These are phyloP conservation scores for Suillus weaverae DNA, from an alignment of 768 basidiomycete genomes.

Conservation along the genomic window DNA sequence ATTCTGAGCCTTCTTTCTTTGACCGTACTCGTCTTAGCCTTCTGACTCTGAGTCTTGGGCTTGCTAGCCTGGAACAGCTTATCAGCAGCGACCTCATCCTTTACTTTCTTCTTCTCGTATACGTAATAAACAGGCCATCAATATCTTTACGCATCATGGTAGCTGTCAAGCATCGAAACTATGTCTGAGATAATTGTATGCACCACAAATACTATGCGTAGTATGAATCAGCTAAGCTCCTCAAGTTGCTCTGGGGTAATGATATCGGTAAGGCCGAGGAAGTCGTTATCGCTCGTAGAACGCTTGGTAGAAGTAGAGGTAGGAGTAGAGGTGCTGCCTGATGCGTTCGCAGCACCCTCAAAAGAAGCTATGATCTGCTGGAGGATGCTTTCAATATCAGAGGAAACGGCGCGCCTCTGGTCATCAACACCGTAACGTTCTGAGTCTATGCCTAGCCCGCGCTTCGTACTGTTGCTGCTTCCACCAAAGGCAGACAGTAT, in stretches of 20 bases:
- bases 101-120: slow-evolving; percentile 22
- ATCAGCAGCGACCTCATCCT: slow-evolving; percentile 49
- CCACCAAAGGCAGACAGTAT: not conserved
- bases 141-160: not conserved
- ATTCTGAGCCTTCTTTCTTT: slow-evolving; percentile 20
- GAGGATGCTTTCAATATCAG: not conserved
- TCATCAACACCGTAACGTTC: not conserved
- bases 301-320: not conserved
- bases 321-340: not conserved
- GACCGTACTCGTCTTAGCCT: slow-evolving; percentile 18
- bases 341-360: not conserved
- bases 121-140: too few species aligned
- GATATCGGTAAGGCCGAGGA: not conserved
- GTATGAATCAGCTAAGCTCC: not conserved
- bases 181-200: not conserved
- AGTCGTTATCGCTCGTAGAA: not conserved
- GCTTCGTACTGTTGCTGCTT: not conserved
- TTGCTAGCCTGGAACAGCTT: slow-evolving; percentile 61
- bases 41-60: slow-evolving; percentile 37
- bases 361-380: not conserved
- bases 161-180: not conserved
- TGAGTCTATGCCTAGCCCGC: not conserved
- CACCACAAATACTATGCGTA: not conserved
- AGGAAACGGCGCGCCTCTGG: not conserved
- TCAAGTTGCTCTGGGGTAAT: not conserved